A percentile compares a stretch with the other conserved stretches of the same genome.
Conservation (phyloP, 352 stramenopile genomes). For the Pythium phragmiticola region DNA sequence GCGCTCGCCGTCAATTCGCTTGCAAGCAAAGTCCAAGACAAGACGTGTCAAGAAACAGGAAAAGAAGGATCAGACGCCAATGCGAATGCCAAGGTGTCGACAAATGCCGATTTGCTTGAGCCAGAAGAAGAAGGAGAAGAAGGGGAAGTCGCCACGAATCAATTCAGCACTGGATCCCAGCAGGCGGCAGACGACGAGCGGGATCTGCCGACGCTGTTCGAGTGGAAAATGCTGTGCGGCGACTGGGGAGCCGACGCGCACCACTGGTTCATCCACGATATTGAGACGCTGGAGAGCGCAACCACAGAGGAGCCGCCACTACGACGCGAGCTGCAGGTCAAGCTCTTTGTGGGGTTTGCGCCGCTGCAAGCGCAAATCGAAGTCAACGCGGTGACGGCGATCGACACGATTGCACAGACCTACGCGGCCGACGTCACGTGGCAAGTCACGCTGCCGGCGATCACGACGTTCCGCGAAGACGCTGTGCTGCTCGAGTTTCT, state of each 20-base stretch:
- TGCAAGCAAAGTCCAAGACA: slow-evolving; percentile 31
- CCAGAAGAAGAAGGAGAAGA: background rate
- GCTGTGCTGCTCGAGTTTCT: slow-evolving; percentile 31
- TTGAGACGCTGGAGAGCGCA: slow-evolving; percentile 25
- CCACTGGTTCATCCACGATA: slow-evolving; percentile 54
- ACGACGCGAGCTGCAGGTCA: slow-evolving; percentile 5
- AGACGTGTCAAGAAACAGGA: background rate
- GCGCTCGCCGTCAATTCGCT: slow-evolving; percentile 34
- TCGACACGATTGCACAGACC: slow-evolving; percentile 33
- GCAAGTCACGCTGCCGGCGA: slow-evolving; percentile 27
- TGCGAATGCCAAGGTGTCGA: background rate
- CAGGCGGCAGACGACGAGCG: background rate
- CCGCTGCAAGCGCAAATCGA: slow-evolving; percentile 27
- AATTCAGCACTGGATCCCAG: too few species aligned
- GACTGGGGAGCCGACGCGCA: slow-evolving; percentile 34
- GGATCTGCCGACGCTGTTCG: slow-evolving; percentile 33
- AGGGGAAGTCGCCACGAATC: too few species aligned
- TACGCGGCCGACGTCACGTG: slow-evolving; percentile 37
- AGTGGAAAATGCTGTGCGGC: slow-evolving; percentile 61
- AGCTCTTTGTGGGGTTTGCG: slow-evolving; percentile 27
- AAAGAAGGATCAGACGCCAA: background rate
- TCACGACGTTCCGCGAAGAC: slow-evolving; percentile 37
- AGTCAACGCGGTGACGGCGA: slow-evolving; percentile 27
- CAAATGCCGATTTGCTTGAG: background rate
- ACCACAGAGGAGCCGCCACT: background rate